phyloP scores from a whole-genome alignment of 139 green algal genomes.

The Haematococcus lacustris region DNA sequence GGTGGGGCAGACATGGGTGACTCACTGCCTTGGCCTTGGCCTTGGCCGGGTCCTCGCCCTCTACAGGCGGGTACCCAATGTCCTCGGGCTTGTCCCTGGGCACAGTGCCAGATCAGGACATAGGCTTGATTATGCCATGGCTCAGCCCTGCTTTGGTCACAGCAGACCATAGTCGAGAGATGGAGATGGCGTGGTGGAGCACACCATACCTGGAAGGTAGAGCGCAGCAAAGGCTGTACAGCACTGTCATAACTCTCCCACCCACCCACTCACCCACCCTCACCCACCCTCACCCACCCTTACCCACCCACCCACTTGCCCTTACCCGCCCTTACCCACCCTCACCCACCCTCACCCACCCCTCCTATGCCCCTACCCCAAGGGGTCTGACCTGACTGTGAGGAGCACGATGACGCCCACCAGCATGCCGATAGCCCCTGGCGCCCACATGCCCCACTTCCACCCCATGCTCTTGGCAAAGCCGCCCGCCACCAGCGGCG shows the following conservation, averaged over 20 bases:
- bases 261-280: neutral
- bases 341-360: neutral
- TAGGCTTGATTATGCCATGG: neutral
- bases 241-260: neutral
- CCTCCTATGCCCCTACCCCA: neutral
- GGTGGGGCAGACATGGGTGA: too few relatives aligned
- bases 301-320: neutral
- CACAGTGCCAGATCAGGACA: neutral
- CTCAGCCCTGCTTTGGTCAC: neutral
- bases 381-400: constrained; percentile 16
- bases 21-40: too few relatives aligned
- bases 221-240: neutral
- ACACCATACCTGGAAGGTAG: neutral
- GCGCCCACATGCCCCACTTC: constrained; percentile 85
- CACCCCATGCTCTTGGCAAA: constrained; percentile 72
- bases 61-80: constrained; percentile 68
- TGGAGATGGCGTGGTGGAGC: neutral
- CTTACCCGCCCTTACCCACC: neutral
- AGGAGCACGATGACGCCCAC: constrained; percentile 74
- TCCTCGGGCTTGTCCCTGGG: constrained; percentile 74
- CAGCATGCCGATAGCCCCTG: constrained; percentile 75
- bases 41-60: too few relatives aligned
- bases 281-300: neutral
- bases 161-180: neutral
- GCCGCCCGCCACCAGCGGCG: constrained; percentile 84